Base-by-base conservation (phyloP, 129 eudicot species). In the Silybum marianum region DNA sequence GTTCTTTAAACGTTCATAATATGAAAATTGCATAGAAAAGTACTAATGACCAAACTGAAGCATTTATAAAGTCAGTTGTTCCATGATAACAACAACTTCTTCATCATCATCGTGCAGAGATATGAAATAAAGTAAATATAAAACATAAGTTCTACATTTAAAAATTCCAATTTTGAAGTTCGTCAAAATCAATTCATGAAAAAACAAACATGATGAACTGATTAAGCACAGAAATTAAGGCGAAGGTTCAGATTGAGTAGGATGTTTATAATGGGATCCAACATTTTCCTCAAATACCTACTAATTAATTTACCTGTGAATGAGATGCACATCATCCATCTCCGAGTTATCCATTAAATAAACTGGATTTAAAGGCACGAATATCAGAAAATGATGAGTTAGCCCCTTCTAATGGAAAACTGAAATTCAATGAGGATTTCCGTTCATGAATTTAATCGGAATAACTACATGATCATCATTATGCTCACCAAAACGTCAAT, bases 401-500 rank as follows among this genome's bases (percentile, higher is more conserved):
- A 38, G 10, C 42, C 58, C 16, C 58, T 46, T 46, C 58, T 11
- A 46, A 12, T 13, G 58, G 58, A 46, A 46, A 12, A 46, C 14
- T 14, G 3, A 14, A 46, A 46, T 12, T 1, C 58, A 46, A 46
- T 14, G 58, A 46, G 58, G 58, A 46, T 46, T 46, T 80, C 77
- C 83, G 24, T 34, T 80, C 72, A 71, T 14, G 62, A 79, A 79
- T 12, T 71, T 5, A 23, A 77, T 79, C 77, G 71, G 83, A 70
- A 51, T 14, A 71, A 79, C 32, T 78, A 80, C 72, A 80, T 72
- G 74, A 70, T 80, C 84, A 65, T 80, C 79, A 80, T 73, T 26
- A 80, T 60, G 78, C 9, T 72, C 67, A 63, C 42, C 11, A 32
- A 18, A 22, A 62, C 22, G 22, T 48, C 73, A n/a, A 46, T 12